Percentiles rank a stretch among this genome's conserved stretches.
Evolutionary conservation across 78 protist species (phyloP).

Genomic region (Cyanophora paradoxa): DNA sequence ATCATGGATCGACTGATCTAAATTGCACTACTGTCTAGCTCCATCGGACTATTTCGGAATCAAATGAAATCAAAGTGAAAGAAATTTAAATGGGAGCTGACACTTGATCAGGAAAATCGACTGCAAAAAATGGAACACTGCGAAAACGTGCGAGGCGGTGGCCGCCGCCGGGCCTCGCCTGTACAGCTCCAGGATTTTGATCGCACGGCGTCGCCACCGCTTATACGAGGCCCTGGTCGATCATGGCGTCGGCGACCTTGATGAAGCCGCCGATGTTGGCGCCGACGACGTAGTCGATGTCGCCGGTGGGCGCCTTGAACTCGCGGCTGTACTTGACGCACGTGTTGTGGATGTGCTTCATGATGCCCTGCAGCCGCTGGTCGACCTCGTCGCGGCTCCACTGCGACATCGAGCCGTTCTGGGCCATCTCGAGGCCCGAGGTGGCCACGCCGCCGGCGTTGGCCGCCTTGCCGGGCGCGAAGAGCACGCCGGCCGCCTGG

Average conservation of each 20-base stretch:
- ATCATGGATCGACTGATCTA: no score
- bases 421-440: conserved; percentile 71
- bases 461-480: conserved; percentile 56
- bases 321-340: not conserved
- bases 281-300: conserved; percentile 27
- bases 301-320: not conserved
- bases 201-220: no score
- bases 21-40: no score
- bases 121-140: no score
- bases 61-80: no score
- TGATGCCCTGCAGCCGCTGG: conserved; percentile 47
- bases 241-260: conserved; percentile 67
- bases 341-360: conserved; percentile 30
- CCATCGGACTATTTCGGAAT: no score
- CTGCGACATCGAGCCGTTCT: conserved; percentile 30
- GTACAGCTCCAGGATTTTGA: no score
- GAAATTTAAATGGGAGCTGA: no score
- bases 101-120: no score
- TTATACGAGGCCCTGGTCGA: conserved; percentile 42
- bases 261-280: conserved; percentile 69
- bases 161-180: no score
- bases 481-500: conserved; percentile 16
- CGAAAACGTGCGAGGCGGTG: no score
- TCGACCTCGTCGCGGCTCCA: conserved; percentile 66
- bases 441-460: conserved; percentile 75